Conservation (phyloP, 768 basidiomycete species). For the Kwoniella shandongensis region DNA sequence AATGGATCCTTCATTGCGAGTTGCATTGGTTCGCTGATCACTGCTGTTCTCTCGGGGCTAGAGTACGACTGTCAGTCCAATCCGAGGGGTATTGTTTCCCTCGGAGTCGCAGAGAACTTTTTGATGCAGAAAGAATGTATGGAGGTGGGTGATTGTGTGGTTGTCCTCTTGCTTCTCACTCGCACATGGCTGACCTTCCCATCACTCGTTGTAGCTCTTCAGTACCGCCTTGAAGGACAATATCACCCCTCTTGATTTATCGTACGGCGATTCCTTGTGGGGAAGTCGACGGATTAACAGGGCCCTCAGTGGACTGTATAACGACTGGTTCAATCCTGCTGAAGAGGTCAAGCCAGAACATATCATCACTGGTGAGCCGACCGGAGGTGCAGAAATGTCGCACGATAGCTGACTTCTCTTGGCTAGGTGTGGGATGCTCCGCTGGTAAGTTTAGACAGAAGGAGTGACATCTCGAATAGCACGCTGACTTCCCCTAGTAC, state of each 20-base stretch:
- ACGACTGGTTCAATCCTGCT: constrained; percentile 35
- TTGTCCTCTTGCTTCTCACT: background rate
- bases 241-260: constrained; percentile 35
- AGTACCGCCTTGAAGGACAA: constrained; percentile 32
- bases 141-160: constrained; percentile 23
- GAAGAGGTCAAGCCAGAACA: constrained; percentile 34
- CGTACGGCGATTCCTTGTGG: constrained; percentile 51
- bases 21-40: too few species aligned
- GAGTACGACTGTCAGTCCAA: constrained; percentile 41
- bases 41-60: background rate
- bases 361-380: constrained; percentile 38
- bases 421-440: constrained; percentile 39
- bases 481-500: constrained; percentile 16
- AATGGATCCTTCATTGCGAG: too few species aligned
- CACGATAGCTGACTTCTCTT: too few species aligned
- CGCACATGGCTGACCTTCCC: constrained; percentile 7
- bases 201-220: constrained; percentile 29
- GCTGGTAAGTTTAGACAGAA: constrained; percentile 22
- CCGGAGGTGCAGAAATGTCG: too few species aligned
- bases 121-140: constrained; percentile 46
- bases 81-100: constrained; percentile 48
- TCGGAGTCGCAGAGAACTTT: constrained; percentile 50
- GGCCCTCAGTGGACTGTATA: constrained; percentile 43
- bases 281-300: constrained; percentile 43
- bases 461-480: background rate